Percentiles rank a stretch among this genome's conserved stretches.
Evolutionary conservation across 352 stramenopile genomes (phyloP).

Genomic region (Phytophthora aleatoria): DNA sequence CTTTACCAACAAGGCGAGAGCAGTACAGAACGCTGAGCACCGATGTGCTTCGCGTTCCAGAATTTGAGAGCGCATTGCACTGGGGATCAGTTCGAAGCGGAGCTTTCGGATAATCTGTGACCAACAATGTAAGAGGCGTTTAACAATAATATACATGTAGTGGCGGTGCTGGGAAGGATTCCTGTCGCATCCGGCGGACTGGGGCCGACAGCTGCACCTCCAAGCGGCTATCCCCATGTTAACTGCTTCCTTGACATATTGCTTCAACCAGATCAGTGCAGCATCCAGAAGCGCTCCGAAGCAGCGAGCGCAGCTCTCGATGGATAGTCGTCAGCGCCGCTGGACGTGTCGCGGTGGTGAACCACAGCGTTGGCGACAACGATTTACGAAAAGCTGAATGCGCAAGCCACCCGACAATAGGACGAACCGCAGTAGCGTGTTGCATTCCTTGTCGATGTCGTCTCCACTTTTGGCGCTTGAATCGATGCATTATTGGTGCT

Average conservation of each 20-base stretch:
- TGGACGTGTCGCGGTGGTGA: conserved; percentile 2
- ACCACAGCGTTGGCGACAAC: conserved; percentile 17
- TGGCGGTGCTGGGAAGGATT: conserved; percentile 11
- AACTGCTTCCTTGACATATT: conserved; percentile 15
- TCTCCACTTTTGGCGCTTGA: neutral
- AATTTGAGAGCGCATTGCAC: conserved; percentile 5
- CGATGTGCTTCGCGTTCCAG: neutral
- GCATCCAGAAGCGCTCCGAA: conserved; percentile 14
- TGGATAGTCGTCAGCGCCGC: conserved; percentile 11
- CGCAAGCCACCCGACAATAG: conserved; percentile 8
- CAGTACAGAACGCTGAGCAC: neutral
- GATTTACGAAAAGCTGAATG: conserved; percentile 17
- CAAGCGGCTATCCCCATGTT: conserved; percentile 21
- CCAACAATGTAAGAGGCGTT: neutral
- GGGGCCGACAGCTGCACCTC: conserved; percentile 13
- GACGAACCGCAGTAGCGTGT: conserved; percentile 1
- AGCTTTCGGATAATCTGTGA: neutral
- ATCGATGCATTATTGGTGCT: neutral
- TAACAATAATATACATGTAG: neutral
- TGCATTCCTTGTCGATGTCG: conserved; percentile 4
- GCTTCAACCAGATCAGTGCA: conserved; percentile 2
- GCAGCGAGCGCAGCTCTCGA: neutral
- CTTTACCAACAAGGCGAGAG: neutral
- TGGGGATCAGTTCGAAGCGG: neutral
- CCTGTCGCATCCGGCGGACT: conserved; percentile 13